Evolutionary conservation across 345 rosid species (phyloP).

Genomic region (Eucalyptus tenuipes): DNA sequence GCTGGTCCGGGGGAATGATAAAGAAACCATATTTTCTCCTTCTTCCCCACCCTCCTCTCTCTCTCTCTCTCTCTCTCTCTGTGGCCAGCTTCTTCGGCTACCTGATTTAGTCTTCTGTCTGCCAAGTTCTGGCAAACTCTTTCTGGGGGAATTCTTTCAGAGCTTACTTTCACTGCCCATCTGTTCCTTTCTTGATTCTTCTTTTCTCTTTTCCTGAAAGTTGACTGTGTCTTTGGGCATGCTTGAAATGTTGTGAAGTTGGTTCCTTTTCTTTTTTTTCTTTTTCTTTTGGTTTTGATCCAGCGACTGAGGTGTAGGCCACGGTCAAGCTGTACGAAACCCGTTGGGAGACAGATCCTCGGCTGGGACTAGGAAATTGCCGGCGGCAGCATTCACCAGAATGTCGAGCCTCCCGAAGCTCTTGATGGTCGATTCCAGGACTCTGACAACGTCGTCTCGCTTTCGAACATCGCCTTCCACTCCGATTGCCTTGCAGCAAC

Average conservation of each 20-base stretch:
- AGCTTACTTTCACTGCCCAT: neutral
- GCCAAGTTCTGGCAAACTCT: neutral
- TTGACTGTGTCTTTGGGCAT: neutral
- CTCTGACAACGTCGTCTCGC: slow-evolving; percentile 22
- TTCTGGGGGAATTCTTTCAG: neutral
- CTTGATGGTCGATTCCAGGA: slow-evolving; percentile 17
- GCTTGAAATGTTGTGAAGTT: neutral
- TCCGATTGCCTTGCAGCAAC: slow-evolving; percentile 29
- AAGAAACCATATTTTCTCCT: neutral
- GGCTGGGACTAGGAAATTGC: slow-evolving; percentile 34
- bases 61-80: neutral
- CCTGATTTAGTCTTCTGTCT: neutral
- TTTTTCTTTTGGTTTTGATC: neutral
- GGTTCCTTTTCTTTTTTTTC: neutral
- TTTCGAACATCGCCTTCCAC: slow-evolving; percentile 35
- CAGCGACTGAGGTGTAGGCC: neutral
- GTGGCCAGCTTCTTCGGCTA: neutral
- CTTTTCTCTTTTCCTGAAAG: neutral
- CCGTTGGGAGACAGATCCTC: slow-evolving; percentile 43
- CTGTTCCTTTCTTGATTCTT: neutral
- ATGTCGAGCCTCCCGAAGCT: slow-evolving; percentile 39
- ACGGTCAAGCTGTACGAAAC: neutral
- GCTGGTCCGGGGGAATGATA: neutral
- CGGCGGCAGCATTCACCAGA: slow-evolving; percentile 52
- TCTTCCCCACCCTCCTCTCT: neutral